Conservation (phyloP, 2,329 filamentous ascomycete genomes). For the Eutypa lata region DNA sequence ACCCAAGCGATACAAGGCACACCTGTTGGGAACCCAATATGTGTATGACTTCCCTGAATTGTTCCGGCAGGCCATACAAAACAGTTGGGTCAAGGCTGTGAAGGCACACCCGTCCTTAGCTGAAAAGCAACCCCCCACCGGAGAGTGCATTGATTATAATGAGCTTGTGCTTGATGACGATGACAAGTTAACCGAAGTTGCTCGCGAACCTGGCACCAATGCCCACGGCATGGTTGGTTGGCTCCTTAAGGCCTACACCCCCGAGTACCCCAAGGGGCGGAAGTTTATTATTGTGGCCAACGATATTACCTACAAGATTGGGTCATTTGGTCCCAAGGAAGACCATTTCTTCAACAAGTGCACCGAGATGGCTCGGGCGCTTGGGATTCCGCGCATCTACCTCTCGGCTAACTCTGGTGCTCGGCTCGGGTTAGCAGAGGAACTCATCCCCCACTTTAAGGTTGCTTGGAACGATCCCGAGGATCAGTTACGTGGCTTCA, state of each 20-base stretch:
- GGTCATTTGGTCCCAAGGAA: slow-evolving; percentile 93
- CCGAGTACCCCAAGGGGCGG: slow-evolving; percentile 89
- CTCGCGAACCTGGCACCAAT: slow-evolving; percentile 93
- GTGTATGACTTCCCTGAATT: slow-evolving; percentile 99
- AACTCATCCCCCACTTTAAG: slow-evolving; percentile 95
- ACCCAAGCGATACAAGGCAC: slow-evolving; percentile 98
- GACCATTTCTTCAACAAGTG: slow-evolving; percentile 99
- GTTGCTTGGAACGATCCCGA: slow-evolving; percentile 88
- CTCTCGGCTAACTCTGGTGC: slow-evolving; percentile 98
- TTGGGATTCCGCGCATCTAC: slow-evolving; percentile 96
- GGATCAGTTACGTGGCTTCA: slow-evolving; percentile 86
- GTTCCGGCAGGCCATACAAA: slow-evolving; percentile 96
- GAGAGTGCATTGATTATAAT: slow-evolving; percentile 89
- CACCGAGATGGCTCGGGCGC: slow-evolving; percentile 88
- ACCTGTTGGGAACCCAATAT: slow-evolving; percentile 98
- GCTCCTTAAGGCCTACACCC: slow-evolving; percentile 91
- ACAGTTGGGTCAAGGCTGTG: slow-evolving; percentile 79
- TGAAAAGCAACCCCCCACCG: slow-evolving; percentile 77
- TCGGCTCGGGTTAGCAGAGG: slow-evolving; percentile 92
- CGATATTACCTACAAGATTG: slow-evolving; percentile 99
- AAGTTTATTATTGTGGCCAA: slow-evolving; percentile 97
- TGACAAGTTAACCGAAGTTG: slow-evolving; percentile 88
- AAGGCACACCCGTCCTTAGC: slow-evolving; percentile 70
- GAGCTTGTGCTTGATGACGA: slow-evolving; percentile 94
- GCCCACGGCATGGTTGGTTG: slow-evolving; percentile 97